phyloP scores from a whole-genome alignment of 352 stramenopile species.

The Phytopythium oedochilum region DNA sequence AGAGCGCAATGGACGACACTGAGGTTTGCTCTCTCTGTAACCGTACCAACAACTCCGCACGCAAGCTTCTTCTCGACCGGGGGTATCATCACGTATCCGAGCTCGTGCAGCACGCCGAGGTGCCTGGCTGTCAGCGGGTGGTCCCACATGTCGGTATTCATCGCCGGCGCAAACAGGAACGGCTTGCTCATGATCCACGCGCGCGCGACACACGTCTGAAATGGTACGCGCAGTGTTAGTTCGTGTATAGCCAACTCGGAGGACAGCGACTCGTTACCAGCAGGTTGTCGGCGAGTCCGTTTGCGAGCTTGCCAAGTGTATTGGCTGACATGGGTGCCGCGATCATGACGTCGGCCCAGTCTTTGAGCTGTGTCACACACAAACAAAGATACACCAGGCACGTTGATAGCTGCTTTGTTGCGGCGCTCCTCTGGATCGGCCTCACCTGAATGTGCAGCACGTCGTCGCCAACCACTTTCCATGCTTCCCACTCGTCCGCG shows the following conservation, averaged over 20 bases:
- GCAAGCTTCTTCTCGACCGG: slow-evolving; percentile 92
- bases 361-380: slow-evolving; percentile 75
- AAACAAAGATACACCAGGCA: background rate
- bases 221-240: background rate
- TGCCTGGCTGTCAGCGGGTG: slow-evolving; percentile 91
- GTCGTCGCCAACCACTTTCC: slow-evolving; percentile 72
- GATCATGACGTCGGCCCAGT: slow-evolving; percentile 94
- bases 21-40: background rate
- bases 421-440: background rate
- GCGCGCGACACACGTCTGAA: slow-evolving; percentile 85
- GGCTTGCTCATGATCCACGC: slow-evolving; percentile 94
- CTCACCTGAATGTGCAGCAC: slow-evolving; percentile 87
- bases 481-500: slow-evolving; percentile 79
- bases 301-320: slow-evolving; percentile 87
- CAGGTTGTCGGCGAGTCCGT: slow-evolving; percentile 95
- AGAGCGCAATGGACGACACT: background rate
- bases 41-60: slow-evolving; percentile 90
- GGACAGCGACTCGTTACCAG: slow-evolving; percentile 34
- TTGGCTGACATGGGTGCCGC: slow-evolving; percentile 89
- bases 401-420: background rate
- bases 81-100: slow-evolving; percentile 77
- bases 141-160: slow-evolving; percentile 98
- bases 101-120: slow-evolving; percentile 47
- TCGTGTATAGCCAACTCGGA: background rate
- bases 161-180: slow-evolving; percentile 92